Conservation (phyloP, 1,284 basidiomycete species). For the Paramarasmius palmivorus region DNA sequence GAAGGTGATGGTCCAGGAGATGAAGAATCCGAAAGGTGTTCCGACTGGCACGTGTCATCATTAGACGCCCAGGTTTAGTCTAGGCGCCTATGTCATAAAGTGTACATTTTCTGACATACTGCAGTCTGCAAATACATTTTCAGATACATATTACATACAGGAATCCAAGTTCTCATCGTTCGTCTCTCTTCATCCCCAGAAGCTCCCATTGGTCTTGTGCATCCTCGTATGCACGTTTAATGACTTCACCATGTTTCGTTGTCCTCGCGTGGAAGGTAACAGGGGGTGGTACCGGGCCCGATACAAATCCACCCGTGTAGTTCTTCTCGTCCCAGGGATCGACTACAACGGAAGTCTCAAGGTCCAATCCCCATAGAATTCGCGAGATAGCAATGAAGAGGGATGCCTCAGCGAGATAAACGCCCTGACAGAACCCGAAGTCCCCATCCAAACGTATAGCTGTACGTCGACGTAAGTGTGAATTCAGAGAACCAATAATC, state of each 20-base stretch:
- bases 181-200: not conserved
- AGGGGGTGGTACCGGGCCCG: not conserved
- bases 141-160: too few relatives aligned
- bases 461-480: not conserved
- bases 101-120: too few relatives aligned
- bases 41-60: too few relatives aligned
- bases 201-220: conserved; percentile 1
- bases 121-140: too few relatives aligned
- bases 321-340: conserved; percentile 1
- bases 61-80: too few relatives aligned
- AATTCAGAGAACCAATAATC: not conserved
- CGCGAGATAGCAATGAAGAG: not conserved
- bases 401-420: not conserved
- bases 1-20: too few relatives aligned
- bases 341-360: not conserved
- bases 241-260: not conserved
- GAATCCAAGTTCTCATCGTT: too few relatives aligned
- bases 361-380: not conserved
- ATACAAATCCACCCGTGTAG: not conserved
- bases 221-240: not conserved
- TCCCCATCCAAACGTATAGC: conserved; percentile 1
- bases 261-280: not conserved
- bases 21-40: too few relatives aligned
- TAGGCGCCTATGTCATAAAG: too few relatives aligned
- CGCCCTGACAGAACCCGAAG: not conserved